Evolutionary conservation across 345 rosid genomes (phyloP), one percentile per base, ranked within the genome.

Genomic region (Aegle marmelos): DNA sequence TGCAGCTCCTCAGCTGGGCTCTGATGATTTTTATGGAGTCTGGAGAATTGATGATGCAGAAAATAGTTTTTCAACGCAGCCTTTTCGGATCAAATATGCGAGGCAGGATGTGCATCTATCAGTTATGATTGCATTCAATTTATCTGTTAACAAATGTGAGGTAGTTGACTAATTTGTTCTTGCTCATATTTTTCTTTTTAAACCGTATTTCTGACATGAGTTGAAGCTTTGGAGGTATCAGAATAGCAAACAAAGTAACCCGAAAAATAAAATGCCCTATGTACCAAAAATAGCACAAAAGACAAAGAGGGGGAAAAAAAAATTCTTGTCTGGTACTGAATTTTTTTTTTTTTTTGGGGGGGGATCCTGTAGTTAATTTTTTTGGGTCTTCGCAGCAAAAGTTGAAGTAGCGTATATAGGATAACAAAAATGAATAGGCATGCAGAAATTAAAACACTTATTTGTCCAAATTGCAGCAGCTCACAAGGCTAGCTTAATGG

Each of bases 1-100:
- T 73, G 72, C 79, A 86, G 89, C 79, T 82, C 81, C 85, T 69
- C 82, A 84, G 50, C 25, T 84, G 30, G 85, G 81, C 45, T 33
- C 78, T 65, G 84, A 84, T 54, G 80, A 82, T 48, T 60, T 68
- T 21, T 72, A 69, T 75, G 89, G 89, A 56, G 74, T 85, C 34
- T 86, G 89, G 89, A 84, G 57, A 70, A 84, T 86, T 73, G 81
- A 86, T 86, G 89, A 86, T 50, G 66, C 72, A 34, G 89, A 86
- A 21, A 86, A 84, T 74, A 86, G 85, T 68, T 86, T 86, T 64
- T 78, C 76, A 28, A 86, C 89, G 27, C 89, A 82, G 63, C 89
- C 87, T 36, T 86, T 86, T 61, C 79, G 81, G 68, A 84, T 86
- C 48, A 84, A 78, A 79, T 86, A 84, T 76, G 87, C 89, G 2